Base-by-base conservation (phyloP, 352 stramenopile genomes). In the Globisporangium solare region DNA sequence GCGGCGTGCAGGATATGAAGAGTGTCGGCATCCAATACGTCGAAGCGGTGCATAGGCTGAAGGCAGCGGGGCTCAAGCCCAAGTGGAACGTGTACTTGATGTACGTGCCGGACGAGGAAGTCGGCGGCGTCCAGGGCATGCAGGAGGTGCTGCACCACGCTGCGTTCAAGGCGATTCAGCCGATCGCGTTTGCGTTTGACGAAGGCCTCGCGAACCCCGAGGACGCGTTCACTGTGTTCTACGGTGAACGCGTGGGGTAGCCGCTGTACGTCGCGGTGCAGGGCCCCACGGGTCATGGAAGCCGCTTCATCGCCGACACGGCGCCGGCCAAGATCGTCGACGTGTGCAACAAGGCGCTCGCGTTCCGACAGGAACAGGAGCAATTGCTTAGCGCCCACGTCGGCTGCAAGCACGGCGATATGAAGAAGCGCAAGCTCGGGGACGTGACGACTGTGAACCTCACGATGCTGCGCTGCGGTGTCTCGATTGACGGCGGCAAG, bases 11-110 rank as follows among this genome's bases (percentile, higher is more conserved):
- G 67, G 94, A 98, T 66, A 98, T 98, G 94, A 98, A 98, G 66
- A 96, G 90, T 68, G 94, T 99, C 5, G 97, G 88, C 61, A 86
- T 98, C 47, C 96, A 99, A 68, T 99, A 99, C 67, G 79, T 97
- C 7, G 87, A 97, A 56, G 92, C 94, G 0, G 72, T 98, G 17
- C 63, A 81, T 8, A 62, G 74, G 1, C 68, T 98, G n/a, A 86
- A 83, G n/a, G 20, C 74, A 2, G 55, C 70, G 3, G 75, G 73
- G 1, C 96, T 94, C 60, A 67, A 65, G 32, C 93, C 94, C 11
- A 79, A 86, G 54, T 85, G 96, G 42, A 92, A 86, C 22, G 79
- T 98, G 39, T 83, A 97, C 69, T 71, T 98, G 48, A 90, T 92
- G 22, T 98, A 96, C 69, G 90, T 97, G 4, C 92, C 92, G 0